phyloP scores from a whole-genome alignment of 352 stramenopile genomes.

The Phytophthora aleatoria region DNA sequence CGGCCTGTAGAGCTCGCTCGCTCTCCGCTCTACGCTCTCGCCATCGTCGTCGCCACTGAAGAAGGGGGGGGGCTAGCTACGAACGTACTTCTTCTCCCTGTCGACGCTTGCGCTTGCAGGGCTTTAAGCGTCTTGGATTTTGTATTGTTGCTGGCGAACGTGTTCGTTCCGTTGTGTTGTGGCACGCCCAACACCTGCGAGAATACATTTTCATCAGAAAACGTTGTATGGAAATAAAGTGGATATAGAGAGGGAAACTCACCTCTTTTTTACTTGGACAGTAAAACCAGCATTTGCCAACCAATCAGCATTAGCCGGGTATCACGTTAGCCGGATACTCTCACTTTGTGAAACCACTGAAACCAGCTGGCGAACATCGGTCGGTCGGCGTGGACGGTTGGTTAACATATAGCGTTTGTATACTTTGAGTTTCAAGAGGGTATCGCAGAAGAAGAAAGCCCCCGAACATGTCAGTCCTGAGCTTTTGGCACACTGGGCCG shows the following conservation, averaged over 20 bases:
- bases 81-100: not conserved
- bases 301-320: not conserved
- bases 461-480: no score
- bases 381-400: slow-evolving; percentile 35
- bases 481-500: no score
- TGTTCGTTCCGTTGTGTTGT: slow-evolving; percentile 31
- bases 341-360: not conserved
- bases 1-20: not conserved
- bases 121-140: slow-evolving; percentile 11
- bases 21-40: not conserved
- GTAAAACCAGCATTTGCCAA: not conserved
- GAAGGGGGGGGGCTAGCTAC: not conserved
- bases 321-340: not conserved
- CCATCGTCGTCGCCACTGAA: not conserved
- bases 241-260: not conserved
- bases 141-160: slow-evolving; percentile 35
- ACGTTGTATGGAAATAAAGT: not conserved
- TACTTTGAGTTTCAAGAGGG: slow-evolving; percentile 15
- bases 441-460: no score
- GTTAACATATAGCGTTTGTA: slow-evolving; percentile 32
- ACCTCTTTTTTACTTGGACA: not conserved
- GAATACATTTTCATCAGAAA: not conserved
- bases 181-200: not conserved
- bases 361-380: slow-evolving; percentile 19
- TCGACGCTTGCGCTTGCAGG: slow-evolving; percentile 6